Conservation (phyloP, 768 basidiomycete species). For the Sarcodon sp. region DNA sequence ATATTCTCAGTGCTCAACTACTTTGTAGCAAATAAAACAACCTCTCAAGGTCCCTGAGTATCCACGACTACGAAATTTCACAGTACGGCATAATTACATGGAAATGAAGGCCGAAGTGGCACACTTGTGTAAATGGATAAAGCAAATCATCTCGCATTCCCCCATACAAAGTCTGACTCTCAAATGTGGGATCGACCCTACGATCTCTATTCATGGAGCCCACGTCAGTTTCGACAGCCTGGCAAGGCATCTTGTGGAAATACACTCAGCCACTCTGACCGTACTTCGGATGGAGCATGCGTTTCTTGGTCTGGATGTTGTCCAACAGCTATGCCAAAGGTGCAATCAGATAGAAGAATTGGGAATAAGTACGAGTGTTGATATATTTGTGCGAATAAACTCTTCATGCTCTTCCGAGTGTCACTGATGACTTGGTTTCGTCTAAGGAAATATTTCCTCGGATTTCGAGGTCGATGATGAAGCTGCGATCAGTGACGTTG, state of each 20-base stretch:
- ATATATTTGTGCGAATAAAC: slow-evolving; percentile 18
- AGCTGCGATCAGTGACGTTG: slow-evolving; percentile 1
- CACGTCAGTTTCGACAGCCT: slow-evolving; percentile 20
- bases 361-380: slow-evolving; percentile 15
- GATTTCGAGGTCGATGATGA: background rate
- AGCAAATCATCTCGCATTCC: slow-evolving; percentile 20
- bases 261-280: slow-evolving; percentile 20
- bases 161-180: slow-evolving; percentile 21
- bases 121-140: slow-evolving; percentile 28
- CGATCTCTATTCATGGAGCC: slow-evolving; percentile 9
- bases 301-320: slow-evolving; percentile 17
- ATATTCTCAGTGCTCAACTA: background rate
- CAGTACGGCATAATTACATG: slow-evolving; percentile 13
- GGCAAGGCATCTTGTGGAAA: slow-evolving; percentile 22
- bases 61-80: slow-evolving; percentile 17
- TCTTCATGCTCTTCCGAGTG: background rate
- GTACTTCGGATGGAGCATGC: slow-evolving; percentile 18
- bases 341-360: slow-evolving; percentile 26
- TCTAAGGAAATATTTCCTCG: background rate
- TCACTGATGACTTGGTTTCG: background rate
- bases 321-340: slow-evolving; percentile 15
- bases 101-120: slow-evolving; percentile 13
- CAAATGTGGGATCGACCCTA: slow-evolving; percentile 14
- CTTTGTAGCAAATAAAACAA: slow-evolving; percentile 30
- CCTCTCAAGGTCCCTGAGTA: slow-evolving; percentile 9